Evolutionary conservation across 345 rosid genomes (phyloP).

Genomic region (Salix koriyanagi): DNA sequence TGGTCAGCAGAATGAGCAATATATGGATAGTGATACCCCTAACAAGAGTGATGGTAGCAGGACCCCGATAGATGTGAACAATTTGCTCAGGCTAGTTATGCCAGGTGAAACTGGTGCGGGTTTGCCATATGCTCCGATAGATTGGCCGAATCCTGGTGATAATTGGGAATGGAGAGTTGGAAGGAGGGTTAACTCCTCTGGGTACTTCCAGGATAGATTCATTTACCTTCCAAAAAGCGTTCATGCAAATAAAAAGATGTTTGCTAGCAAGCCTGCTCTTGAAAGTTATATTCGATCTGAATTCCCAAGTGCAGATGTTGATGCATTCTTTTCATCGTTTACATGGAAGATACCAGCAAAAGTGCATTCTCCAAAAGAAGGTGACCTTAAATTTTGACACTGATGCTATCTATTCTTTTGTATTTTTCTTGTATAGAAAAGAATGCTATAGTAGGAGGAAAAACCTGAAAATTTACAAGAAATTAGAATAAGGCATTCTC

Average conservation of each 20-base stretch:
- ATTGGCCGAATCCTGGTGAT: conserved; percentile 68
- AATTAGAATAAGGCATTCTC: background rate
- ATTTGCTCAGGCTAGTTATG: conserved; percentile 35
- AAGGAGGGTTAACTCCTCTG: conserved; percentile 35
- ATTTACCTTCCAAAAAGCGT: conserved; percentile 18
- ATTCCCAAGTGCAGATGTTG: conserved; percentile 17
- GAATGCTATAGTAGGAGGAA: background rate
- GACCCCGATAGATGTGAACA: conserved; percentile 8
- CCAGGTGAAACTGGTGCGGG: conserved; percentile 54
- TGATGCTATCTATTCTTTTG: background rate
- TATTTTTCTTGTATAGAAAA: background rate
- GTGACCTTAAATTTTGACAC: background rate
- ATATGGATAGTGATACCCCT: conserved; percentile 28
- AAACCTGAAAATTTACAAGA: background rate
- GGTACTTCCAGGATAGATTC: conserved; percentile 48
- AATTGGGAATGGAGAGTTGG: conserved; percentile 70
- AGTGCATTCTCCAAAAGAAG: conserved; percentile 10
- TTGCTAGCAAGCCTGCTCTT: conserved; percentile 19
- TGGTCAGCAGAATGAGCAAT: conserved; percentile 27
- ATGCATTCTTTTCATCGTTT: conserved; percentile 28
- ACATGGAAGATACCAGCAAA: conserved; percentile 27
- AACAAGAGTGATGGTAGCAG: conserved; percentile 24
- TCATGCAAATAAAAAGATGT: background rate
- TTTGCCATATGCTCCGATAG: conserved; percentile 63
- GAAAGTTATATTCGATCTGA: conserved; percentile 6